Evolutionary conservation across 2,329 filamentous ascomycete species (phyloP), one percentile per base, ranked within the genome.

Genomic region (Hortaea sp.): DNA sequence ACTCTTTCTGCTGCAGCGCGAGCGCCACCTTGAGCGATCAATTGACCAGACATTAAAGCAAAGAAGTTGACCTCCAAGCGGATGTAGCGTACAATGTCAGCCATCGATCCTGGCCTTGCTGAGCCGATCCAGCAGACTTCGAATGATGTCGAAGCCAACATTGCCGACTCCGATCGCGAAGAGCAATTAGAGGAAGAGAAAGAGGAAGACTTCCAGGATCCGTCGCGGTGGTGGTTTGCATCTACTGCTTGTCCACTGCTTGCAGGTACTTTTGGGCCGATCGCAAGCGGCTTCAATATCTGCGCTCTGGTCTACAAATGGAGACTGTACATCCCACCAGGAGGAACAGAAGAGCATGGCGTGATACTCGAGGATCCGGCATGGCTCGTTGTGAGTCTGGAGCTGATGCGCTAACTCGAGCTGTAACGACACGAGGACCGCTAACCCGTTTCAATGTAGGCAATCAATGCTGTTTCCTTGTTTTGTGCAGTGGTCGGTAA

Each of bases 231-330:
- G 76, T 81, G 77, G 77, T 75, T 80, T 56, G 76, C 76, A 2
- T 77, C 73, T 13, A 80, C 77, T 6, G 75, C 71, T 30, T 75
- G 73, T 54, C 78, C 78, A 10, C 64, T 81, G 3, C 64, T 79
- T 32, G 77, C 77, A 4, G 68, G 67, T 52, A 67, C 64, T 1
- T 66, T 68, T 39, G 66, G 65, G 1, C 66, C 66, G 11, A 57
- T 67, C 27, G 64, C 66, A 29, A 64, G 52, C 44, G 60, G 60
- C 31, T 66, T 67, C 57, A 66, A 57, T 39, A 62, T 68, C n/a
- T 67, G 64, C 46, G 76, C 77, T 7, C 64, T 81, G 5, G 71
- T 74, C 1, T 69, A 75, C 51, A 68, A 71, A 47, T 81, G 78
- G 78, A 67, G 76, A 53, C 69, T 73, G 7, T 67, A 69, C 42